Base-by-base conservation (phyloP, 2,329 filamentous ascomycete genomes). In the Grosmannia serpens region DNA sequence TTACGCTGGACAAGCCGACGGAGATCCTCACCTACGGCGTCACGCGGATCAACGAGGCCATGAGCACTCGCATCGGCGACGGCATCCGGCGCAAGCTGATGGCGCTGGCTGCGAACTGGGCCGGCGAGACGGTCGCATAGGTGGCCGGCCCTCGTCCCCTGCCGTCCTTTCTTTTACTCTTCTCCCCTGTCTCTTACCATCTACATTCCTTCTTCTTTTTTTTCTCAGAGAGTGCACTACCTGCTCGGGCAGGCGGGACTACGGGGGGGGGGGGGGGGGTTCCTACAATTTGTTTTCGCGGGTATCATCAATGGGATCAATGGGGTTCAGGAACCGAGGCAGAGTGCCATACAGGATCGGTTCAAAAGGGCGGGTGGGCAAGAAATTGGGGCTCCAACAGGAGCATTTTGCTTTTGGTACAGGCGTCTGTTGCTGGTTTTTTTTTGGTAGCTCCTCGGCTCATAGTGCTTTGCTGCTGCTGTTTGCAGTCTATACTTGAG, bases 61-160 rank as follows among this genome's bases (percentile, higher is more conserved):
- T 69, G n/a, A 74, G 72, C 62, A 71, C 72, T 1, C 70, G 75
- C 4, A 67, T 79, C 13, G 69, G 71, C 22, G 75, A 77, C 49
- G 76, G 76, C 17, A 74, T 79, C 55, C 70, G 67, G 57, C 69
- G 75, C 38, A 78, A 78, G 67, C 67, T 79, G 5, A 59, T 70
- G 0, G 56, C 67, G 0, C 64, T 78, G n/a, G 66, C 67, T 1
- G 65, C 59, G 3, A 70, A 72, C 63, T 78, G 76, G 76, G 69
- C 63, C n/a, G n/a, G 24, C 7, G 49, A 59, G 9, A 52, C 27
- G 6, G 24, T 31, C 33, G 4, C 53, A 15, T 52, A 20, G 17
- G 15, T 20, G 35, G 9, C 11, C 4, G 35, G 15, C 35, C 3
- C 17, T 8, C 7, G 11, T 27, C n/a, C n/a, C n/a, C n/a, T n/a